These are phyloP conservation scores for Simplicillium sp. DNA, from an alignment of 2,329 filamentous ascomycete genomes.

Conservation along the genomic window DNA sequence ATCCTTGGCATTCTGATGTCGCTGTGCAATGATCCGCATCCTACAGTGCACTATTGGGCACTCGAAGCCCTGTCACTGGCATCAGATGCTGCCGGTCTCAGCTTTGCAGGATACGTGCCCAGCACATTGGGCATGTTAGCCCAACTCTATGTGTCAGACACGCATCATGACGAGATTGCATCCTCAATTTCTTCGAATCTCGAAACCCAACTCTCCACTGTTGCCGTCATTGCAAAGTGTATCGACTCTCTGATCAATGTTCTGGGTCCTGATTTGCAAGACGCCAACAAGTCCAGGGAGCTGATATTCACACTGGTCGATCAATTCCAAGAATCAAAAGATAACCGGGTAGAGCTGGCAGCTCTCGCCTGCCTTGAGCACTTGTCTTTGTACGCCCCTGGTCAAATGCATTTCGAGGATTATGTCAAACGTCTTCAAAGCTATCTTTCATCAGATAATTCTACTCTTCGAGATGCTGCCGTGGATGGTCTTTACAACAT, in stretches of 20 bases:
- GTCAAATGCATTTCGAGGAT: slow-evolving; percentile 70
- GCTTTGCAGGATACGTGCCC: slow-evolving; percentile 83
- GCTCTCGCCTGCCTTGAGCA: slow-evolving; percentile 82
- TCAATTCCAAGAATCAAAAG: slow-evolving; percentile 71
- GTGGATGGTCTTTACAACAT: slow-evolving; percentile 86
- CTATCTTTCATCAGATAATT: slow-evolving; percentile 61
- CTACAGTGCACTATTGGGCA: slow-evolving; percentile 93
- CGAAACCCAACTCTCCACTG: slow-evolving; percentile 74
- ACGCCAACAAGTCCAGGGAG: slow-evolving; percentile 83
- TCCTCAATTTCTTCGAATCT: slow-evolving; percentile 81
- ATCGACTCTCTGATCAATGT: slow-evolving; percentile 97
- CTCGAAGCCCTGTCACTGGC: slow-evolving; percentile 79
- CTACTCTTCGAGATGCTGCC: slow-evolving; percentile 66
- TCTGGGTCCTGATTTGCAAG: slow-evolving; percentile 87
- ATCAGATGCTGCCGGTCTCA: slow-evolving; percentile 84
- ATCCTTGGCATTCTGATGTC: slow-evolving; percentile 99
- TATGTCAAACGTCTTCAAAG: slow-evolving; percentile 79
- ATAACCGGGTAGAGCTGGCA: slow-evolving; percentile 61
- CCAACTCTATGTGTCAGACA: slow-evolving; percentile 84
- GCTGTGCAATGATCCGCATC: slow-evolving; percentile 88
- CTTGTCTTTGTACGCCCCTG: slow-evolving; percentile 82
- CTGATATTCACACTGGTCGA: slow-evolving; percentile 79
- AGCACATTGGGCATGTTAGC: slow-evolving; percentile 89
- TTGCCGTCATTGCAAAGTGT: slow-evolving; percentile 74
- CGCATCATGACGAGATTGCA: slow-evolving; percentile 76